phyloP scores from a whole-genome alignment of 148 eudicot species.

The Amaranthus cruentus region DNA sequence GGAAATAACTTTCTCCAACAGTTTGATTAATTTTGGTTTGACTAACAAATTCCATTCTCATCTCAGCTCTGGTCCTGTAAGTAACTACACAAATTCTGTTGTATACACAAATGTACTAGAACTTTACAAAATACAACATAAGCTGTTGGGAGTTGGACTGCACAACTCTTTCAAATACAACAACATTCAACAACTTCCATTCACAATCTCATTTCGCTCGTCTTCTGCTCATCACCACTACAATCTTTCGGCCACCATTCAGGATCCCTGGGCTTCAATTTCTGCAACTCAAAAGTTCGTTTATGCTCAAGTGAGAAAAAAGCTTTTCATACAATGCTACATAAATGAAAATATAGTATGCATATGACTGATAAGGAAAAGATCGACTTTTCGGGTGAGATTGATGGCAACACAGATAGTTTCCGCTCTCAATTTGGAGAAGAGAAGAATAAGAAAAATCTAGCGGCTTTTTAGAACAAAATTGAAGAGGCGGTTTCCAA shows the following conservation, averaged over 20 bases:
- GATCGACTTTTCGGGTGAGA: too few species aligned
- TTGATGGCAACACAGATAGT: too few species aligned
- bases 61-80: conserved; percentile 8
- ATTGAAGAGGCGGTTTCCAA: too few species aligned
- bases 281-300: conserved; percentile 12
- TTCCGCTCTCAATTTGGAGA: too few species aligned
- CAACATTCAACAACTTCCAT: neutral
- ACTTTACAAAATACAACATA: conserved; percentile 23
- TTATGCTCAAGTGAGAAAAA: neutral
- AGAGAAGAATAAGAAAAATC: too few species aligned
- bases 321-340: too few species aligned
- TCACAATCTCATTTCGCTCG: neutral
- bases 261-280: conserved; percentile 24
- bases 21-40: neutral
- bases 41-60: neutral
- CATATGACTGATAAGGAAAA: too few species aligned
- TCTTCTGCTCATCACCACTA: conserved; percentile 1
- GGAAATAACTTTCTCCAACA: neutral
- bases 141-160: conserved; percentile 1
- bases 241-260: neutral
- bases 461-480: too few species aligned
- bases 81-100: conserved; percentile 21
- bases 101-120: conserved; percentile 31
- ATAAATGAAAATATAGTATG: too few species aligned
- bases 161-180: conserved; percentile 8